phyloP scores from a whole-genome alignment of 83 land plant genomes.

The Larix sibirica region DNA sequence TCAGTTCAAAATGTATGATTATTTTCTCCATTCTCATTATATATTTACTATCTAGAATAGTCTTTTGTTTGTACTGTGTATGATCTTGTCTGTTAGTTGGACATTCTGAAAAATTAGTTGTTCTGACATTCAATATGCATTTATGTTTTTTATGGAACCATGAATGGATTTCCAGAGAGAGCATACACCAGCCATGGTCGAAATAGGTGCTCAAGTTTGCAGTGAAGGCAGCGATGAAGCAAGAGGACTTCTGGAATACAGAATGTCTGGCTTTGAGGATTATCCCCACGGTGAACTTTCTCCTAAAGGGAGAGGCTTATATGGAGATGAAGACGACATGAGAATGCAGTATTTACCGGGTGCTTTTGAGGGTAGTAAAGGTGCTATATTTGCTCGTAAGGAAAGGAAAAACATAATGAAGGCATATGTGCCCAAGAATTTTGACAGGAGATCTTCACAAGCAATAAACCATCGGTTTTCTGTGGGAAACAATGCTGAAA shows the following conservation, averaged over 20 bases:
- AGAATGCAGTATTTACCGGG: conserved; percentile 46
- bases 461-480: conserved; percentile 26
- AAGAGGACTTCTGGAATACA: conserved; percentile 11
- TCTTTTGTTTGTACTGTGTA: too few species aligned
- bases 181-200: too few species aligned
- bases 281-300: conserved; percentile 30
- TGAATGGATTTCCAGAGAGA: too few species aligned
- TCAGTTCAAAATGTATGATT: conserved; percentile 20
- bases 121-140: too few species aligned
- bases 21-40: not conserved
- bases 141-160: too few species aligned
- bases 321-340: conserved; percentile 71
- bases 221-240: conserved; percentile 27
- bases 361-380: conserved; percentile 44
- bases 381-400: conserved; percentile 46
- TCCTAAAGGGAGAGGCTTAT: conserved; percentile 32
- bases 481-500: conserved; percentile 30
- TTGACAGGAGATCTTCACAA: conserved; percentile 25
- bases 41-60: not conserved
- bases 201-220: conserved; percentile 19
- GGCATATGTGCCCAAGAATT: conserved; percentile 26
- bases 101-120: too few species aligned
- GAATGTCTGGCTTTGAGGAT: not conserved
- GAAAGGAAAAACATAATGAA: conserved; percentile 53
- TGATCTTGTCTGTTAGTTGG: too few species aligned